Conservation (phyloP, 352 stramenopile species). For the Phytophthora aleatoria region DNA sequence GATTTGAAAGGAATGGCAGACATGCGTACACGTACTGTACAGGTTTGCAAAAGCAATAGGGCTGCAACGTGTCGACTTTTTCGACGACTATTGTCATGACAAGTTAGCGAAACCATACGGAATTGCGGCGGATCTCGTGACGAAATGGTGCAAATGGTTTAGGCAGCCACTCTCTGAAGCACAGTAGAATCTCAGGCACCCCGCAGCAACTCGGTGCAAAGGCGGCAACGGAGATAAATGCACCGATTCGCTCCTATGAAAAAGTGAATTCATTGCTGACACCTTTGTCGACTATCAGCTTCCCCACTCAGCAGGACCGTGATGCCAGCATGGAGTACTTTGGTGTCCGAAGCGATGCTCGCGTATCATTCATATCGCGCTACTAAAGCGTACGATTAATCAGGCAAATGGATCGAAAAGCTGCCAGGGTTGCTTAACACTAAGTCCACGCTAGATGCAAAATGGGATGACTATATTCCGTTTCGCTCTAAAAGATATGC, state of each 20-base stretch:
- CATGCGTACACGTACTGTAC: not conserved
- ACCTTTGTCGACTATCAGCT: conserved; percentile 10
- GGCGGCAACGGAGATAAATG: conserved; percentile 2
- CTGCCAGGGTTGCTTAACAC: too few species aligned
- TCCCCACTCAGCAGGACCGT: conserved; percentile 6
- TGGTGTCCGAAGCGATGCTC: conserved; percentile 10
- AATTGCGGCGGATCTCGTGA: conserved; percentile 21
- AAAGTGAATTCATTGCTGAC: not conserved
- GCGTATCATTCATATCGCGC: too few species aligned
- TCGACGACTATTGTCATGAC: conserved; percentile 9
- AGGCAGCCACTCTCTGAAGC: too few species aligned
- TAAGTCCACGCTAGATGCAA: not conserved
- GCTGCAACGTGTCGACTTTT: too few species aligned
- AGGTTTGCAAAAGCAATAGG: not conserved
- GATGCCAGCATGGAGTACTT: not conserved
- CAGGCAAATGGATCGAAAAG: too few species aligned
- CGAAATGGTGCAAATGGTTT: conserved; percentile 1
- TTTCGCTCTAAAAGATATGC: conserved; percentile 24
- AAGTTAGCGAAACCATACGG: conserved; percentile 21
- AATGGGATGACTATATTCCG: conserved; percentile 17
- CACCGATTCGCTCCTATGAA: conserved; percentile 4
- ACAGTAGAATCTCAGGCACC: too few species aligned
- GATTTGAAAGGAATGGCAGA: conserved; percentile 18
- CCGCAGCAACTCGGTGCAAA: not conserved
- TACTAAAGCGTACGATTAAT: too few species aligned